These are phyloP conservation scores for Arthrobotrys sphaeroides DNA, from an alignment of 2,329 filamentous ascomycete genomes.

Conservation along the genomic window DNA sequence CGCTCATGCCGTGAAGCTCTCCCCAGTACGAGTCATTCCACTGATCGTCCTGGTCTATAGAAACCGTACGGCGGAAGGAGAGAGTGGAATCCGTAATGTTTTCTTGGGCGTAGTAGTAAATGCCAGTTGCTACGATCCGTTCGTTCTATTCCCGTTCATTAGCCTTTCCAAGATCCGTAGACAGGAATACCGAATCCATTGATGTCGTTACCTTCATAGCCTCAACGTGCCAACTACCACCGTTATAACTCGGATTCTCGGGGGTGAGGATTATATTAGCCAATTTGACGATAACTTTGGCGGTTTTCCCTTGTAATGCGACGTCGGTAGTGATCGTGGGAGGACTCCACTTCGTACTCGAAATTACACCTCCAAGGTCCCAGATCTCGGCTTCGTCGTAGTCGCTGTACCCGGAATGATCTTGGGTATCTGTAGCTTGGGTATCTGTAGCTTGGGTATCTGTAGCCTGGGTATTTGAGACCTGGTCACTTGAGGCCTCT, in stretches of 20 bases:
- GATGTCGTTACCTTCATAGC: constrained; percentile 63
- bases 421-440: neutral
- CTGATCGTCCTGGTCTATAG: neutral
- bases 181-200: too few relatives aligned
- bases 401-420: neutral
- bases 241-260: constrained; percentile 65
- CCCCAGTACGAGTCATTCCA: constrained; percentile 28
- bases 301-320: constrained; percentile 59
- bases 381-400: neutral
- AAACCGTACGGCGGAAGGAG: constrained; percentile 64
- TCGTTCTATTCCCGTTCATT: constrained; percentile 65
- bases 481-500: neutral
- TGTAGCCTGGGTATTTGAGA: neutral
- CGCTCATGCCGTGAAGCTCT: constrained; percentile 20
- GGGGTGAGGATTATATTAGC: constrained; percentile 70
- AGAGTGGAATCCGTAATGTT: constrained; percentile 69
- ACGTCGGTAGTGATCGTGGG: neutral
- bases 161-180: neutral
- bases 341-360: neutral
- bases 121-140: constrained; percentile 70
- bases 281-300: constrained; percentile 74
- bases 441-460: neutral
- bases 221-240: constrained; percentile 69
- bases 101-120: constrained; percentile 71
- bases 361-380: neutral